These are phyloP conservation scores for Amanita phalloides DNA, from an alignment of 768 basidiomycete species.

Conservation along the genomic window DNA sequence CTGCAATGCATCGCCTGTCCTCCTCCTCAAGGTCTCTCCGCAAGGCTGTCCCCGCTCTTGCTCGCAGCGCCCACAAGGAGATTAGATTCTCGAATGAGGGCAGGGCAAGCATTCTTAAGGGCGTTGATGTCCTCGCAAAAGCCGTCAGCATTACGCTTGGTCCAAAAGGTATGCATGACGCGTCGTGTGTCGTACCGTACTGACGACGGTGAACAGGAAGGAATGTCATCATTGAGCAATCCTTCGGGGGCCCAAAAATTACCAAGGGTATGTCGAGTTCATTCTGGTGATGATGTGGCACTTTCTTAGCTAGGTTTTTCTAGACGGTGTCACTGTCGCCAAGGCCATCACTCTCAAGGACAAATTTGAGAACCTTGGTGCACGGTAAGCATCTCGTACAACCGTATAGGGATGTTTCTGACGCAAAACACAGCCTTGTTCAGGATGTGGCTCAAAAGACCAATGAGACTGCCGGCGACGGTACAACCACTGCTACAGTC, in stretches of 20 bases:
- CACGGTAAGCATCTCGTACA: slow-evolving; percentile 51
- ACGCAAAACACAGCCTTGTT: slow-evolving; percentile 49
- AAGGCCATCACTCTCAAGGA: slow-evolving; percentile 91
- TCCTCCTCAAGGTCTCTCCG: slow-evolving; percentile 52
- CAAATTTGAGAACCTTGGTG: slow-evolving; percentile 98
- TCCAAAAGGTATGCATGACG: slow-evolving; percentile 63
- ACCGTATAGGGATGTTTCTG: not conserved
- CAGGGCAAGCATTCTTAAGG: slow-evolving; percentile 85
- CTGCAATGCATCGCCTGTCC: slow-evolving; percentile 63
- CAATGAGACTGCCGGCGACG: slow-evolving; percentile 95
- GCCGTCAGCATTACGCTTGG: slow-evolving; percentile 95
- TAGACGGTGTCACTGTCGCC: slow-evolving; percentile 96
- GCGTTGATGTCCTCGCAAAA: slow-evolving; percentile 94
- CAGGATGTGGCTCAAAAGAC: slow-evolving; percentile 96
- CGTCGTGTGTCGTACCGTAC: not conserved
- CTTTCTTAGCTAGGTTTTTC: slow-evolving; percentile 2
- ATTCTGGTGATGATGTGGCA: not conserved
- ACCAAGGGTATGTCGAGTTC: slow-evolving; percentile 64
- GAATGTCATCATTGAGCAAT: slow-evolving; percentile 97
- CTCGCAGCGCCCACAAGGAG: slow-evolving; percentile 85
- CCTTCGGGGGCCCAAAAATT: slow-evolving; percentile 85
- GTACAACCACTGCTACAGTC: slow-evolving; percentile 96
- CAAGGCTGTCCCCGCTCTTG: slow-evolving; percentile 39
- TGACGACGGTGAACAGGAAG: slow-evolving; percentile 43
- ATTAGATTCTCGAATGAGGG: slow-evolving; percentile 96